Conservation (phyloP, 2,329 filamentous ascomycete genomes). For the Fusarium palustre region DNA sequence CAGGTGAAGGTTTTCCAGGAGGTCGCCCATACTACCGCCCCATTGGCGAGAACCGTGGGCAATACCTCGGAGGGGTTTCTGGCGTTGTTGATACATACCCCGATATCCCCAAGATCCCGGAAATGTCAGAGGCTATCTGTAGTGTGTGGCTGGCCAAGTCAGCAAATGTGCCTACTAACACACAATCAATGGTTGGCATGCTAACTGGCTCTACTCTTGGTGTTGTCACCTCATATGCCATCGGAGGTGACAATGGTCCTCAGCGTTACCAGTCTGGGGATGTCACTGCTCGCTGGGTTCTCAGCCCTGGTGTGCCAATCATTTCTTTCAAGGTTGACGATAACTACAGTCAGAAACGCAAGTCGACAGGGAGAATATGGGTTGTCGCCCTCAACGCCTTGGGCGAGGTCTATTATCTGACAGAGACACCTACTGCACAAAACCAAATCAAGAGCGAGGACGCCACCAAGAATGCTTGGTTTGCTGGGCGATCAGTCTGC, state of each 20-base stretch:
- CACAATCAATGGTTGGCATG: constrained; percentile 83
- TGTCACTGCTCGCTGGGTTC: constrained; percentile 86
- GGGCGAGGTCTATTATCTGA: constrained; percentile 89
- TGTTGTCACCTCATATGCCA: constrained; percentile 82
- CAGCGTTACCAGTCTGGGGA: constrained; percentile 77
- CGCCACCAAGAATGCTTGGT: constrained; percentile 78
- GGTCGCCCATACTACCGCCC: constrained; percentile 84
- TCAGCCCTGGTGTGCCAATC: constrained; percentile 94
- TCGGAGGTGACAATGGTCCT: constrained; percentile 70
- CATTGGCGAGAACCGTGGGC: constrained; percentile 78
- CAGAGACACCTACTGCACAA: constrained; percentile 71
- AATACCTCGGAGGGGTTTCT: constrained; percentile 74
- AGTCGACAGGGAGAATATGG: constrained; percentile 80
- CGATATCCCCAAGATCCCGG: constrained; percentile 82
- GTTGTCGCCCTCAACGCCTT: constrained; percentile 94
- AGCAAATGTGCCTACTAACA: constrained; percentile 74
- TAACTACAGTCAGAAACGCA: constrained; percentile 77
- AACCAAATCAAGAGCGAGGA: constrained; percentile 65
- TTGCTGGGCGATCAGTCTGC: constrained; percentile 78
- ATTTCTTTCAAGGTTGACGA: constrained; percentile 87
- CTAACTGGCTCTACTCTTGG: constrained; percentile 86
- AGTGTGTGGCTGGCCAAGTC: constrained; percentile 94
- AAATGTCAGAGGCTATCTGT: constrained; percentile 76
- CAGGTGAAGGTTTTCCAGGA: constrained; percentile 87
- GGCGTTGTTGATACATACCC: constrained; percentile 71